These are phyloP conservation scores for Secale cereale DNA, from an alignment of 176 grass and related monocot species.

Conservation along the genomic window DNA sequence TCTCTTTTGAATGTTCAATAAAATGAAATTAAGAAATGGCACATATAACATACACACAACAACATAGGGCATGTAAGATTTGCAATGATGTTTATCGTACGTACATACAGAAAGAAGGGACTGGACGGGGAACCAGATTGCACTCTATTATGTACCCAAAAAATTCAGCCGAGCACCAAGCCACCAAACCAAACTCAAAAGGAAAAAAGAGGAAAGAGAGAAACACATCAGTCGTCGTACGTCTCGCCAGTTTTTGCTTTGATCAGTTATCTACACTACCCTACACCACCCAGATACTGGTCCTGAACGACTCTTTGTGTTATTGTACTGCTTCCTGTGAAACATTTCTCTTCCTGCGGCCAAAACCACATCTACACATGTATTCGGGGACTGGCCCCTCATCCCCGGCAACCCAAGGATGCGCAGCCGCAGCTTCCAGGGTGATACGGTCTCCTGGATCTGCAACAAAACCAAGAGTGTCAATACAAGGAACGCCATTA, in stretches of 20 bases:
- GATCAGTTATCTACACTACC: conserved; percentile 27
- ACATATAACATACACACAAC: background rate
- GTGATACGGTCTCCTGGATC: conserved; percentile 64
- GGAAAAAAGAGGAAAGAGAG: background rate
- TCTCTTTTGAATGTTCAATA: no score
- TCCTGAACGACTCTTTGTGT: background rate
- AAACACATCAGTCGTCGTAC: background rate
- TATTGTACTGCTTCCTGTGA: background rate
- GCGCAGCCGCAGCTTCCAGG: conserved; percentile 62
- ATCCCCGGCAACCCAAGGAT: conserved; percentile 73
- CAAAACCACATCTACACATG: conserved; percentile 69
- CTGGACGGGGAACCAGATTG: background rate
- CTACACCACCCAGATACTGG: background rate
- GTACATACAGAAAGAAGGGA: background rate
- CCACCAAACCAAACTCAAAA: background rate
- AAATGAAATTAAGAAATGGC: no score
- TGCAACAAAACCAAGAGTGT: conserved; percentile 2
- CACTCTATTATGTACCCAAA: conserved; percentile 18
- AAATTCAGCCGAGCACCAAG: background rate
- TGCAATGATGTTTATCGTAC: background rate
- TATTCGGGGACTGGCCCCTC: conserved; percentile 60
- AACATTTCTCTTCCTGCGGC: conserved; percentile 23
- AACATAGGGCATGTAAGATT: background rate
- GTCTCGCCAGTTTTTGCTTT: background rate
- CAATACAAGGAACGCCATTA: background rate